phyloP scores from a whole-genome alignment of 495 filamentous ascomycete species.

The Cudoniella acicularis region DNA sequence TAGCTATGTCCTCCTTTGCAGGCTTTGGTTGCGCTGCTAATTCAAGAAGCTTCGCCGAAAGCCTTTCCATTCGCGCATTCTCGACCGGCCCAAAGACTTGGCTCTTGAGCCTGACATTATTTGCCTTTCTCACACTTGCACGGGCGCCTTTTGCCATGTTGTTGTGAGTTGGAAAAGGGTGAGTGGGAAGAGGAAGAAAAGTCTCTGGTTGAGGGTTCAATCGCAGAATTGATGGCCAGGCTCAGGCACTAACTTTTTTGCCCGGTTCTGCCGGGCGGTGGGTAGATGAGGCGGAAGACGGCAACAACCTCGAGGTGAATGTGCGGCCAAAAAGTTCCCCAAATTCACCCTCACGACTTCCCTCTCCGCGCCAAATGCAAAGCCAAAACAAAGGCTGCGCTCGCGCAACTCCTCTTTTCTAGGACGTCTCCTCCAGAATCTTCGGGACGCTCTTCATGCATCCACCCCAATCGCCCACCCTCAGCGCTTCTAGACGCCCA shows the following conservation, averaged over 20 bases:
- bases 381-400: not conserved
- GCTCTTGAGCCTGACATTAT: constrained; percentile 69
- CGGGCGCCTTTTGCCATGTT: constrained; percentile 82
- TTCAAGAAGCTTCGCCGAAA: constrained; percentile 76
- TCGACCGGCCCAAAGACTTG: constrained; percentile 78
- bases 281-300: not conserved
- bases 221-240: too few species aligned
- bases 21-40: constrained; percentile 58
- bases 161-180: too few species aligned
- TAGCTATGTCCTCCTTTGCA: constrained; percentile 22
- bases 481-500: not conserved
- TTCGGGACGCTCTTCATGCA: constrained; percentile 6
- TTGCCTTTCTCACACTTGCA: constrained; percentile 70
- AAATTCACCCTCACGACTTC: not conserved
- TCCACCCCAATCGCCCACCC: not conserved
- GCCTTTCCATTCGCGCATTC: constrained; percentile 66
- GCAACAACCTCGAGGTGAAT: not conserved
- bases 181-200: not conserved
- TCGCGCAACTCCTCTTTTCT: not conserved
- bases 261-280: not conserved
- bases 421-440: not conserved
- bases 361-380: not conserved
- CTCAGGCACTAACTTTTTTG: too few species aligned
- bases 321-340: not conserved
- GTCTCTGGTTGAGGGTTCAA: not conserved